Evolutionary conservation across 2,329 filamentous ascomycete genomes (phyloP).

Genomic region (Trichoderma brevicompactum): DNA sequence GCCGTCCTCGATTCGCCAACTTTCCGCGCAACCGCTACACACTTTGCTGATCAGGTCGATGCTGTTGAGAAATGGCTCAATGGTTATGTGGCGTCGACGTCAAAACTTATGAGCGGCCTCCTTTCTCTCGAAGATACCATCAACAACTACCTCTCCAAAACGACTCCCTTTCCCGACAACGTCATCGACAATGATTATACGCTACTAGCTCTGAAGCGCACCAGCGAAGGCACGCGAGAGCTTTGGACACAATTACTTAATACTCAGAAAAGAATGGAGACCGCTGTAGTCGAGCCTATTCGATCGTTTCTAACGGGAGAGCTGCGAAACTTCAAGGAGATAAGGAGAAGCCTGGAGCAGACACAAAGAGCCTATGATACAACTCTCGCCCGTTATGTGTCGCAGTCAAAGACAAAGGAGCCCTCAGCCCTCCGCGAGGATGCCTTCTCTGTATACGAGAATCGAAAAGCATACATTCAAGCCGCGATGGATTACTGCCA

Average conservation of each 20-base stretch:
- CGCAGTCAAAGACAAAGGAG: slow-evolving; percentile 91
- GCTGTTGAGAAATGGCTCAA: slow-evolving; percentile 90
- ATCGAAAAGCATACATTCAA: slow-evolving; percentile 85
- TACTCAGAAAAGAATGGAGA: slow-evolving; percentile 77
- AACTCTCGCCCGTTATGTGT: slow-evolving; percentile 78
- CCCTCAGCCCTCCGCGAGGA: slow-evolving; percentile 89
- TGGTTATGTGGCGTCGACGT: slow-evolving; percentile 57
- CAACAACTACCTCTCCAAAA: slow-evolving; percentile 74
- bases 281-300: slow-evolving; percentile 79
- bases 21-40: slow-evolving; percentile 82
- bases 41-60: slow-evolving; percentile 92
- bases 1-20: slow-evolving; percentile 95
- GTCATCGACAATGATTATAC: slow-evolving; percentile 96
- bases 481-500: slow-evolving; percentile 93
- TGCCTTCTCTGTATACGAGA: slow-evolving; percentile 93
- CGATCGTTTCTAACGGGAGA: slow-evolving; percentile 77
- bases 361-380: slow-evolving; percentile 85
- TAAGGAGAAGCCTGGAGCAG: slow-evolving; percentile 73
- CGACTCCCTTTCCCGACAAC: slow-evolving; percentile 78
- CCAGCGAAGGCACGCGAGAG: slow-evolving; percentile 83
- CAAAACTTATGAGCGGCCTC: slow-evolving; percentile 64
- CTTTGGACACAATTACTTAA: slow-evolving; percentile 80
- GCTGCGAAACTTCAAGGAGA: slow-evolving; percentile 83
- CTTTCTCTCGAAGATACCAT: slow-evolving; percentile 78
- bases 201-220: slow-evolving; percentile 79